Evolutionary conservation across 352 stramenopile species (phyloP).

Genomic region (Pythium utonaiense): DNA sequence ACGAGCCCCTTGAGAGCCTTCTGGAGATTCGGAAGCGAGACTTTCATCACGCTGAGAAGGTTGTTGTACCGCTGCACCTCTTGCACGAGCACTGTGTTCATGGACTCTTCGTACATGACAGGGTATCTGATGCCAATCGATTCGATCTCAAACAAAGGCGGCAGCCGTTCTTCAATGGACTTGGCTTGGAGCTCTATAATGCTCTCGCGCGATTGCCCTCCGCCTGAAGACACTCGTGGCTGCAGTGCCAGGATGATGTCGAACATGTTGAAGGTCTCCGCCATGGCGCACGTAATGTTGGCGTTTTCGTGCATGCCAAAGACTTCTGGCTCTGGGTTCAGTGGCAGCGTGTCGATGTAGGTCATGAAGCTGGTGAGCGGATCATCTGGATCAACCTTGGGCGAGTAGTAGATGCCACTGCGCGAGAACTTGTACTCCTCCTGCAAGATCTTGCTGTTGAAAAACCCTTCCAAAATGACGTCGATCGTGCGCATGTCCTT

Average conservation of each 20-base stretch:
- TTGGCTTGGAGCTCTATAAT: slow-evolving; percentile 84
- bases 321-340: slow-evolving; percentile 90
- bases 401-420: slow-evolving; percentile 68
- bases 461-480: slow-evolving; percentile 80
- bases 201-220: slow-evolving; percentile 80
- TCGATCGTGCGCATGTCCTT: slow-evolving; percentile 89
- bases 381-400: slow-evolving; percentile 56
- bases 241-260: slow-evolving; percentile 85
- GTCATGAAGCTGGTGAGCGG: slow-evolving; percentile 76
- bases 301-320: slow-evolving; percentile 95
- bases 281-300: slow-evolving; percentile 91
- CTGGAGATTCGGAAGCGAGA: slow-evolving; percentile 80
- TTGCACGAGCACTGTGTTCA: slow-evolving; percentile 92
- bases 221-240: slow-evolving; percentile 71
- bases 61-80: slow-evolving; percentile 91
- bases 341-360: slow-evolving; percentile 84
- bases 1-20: slow-evolving; percentile 80
- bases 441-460: slow-evolving; percentile 66
- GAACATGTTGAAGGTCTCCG: slow-evolving; percentile 89
- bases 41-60: slow-evolving; percentile 76
- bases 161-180: slow-evolving; percentile 77
- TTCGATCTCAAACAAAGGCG: slow-evolving; percentile 81
- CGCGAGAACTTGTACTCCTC: slow-evolving; percentile 63
- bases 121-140: slow-evolving; percentile 82
- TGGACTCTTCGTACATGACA: slow-evolving; percentile 87